Conservation (phyloP, 2,329 filamentous ascomycete species). For the Leptographium radiaticola region DNA sequence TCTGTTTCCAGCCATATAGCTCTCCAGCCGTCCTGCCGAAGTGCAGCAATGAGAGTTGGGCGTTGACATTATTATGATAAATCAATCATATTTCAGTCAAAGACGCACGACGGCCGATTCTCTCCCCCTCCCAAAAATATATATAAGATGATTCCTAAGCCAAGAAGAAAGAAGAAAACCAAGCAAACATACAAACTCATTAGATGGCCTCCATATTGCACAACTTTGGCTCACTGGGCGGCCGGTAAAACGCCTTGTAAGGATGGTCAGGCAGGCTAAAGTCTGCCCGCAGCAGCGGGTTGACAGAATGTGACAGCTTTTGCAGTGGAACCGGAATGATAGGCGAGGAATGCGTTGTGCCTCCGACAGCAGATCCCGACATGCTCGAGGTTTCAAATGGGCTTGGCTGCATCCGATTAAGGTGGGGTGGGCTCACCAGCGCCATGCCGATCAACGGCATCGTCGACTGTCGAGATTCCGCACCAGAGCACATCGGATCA, state of each 20-base stretch:
- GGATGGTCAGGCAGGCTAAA: slow-evolving; percentile 69
- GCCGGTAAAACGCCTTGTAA: slow-evolving; percentile 69
- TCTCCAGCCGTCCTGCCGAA: too few species aligned
- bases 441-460: not conserved
- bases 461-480: not conserved
- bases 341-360: slow-evolving; percentile 6
- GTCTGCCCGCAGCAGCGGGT: slow-evolving; percentile 59
- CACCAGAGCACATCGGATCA: too few species aligned
- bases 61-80: too few species aligned
- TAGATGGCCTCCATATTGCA: slow-evolving; percentile 5
- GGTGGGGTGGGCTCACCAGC: not conserved
- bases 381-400: not conserved
- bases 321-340: slow-evolving; percentile 17
- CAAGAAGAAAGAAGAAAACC: not conserved
- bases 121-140: too few species aligned
- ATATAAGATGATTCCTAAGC: too few species aligned
- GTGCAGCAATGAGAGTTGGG: too few species aligned
- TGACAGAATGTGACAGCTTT: slow-evolving; percentile 31
- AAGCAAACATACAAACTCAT: not conserved
- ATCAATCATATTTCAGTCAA: too few species aligned
- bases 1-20: too few species aligned
- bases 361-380: not conserved
- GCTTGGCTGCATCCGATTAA: not conserved
- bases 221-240: slow-evolving; percentile 35
- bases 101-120: too few species aligned